A percentile compares a stretch with the other conserved stretches of the same genome.
phyloP scores from a whole-genome alignment of 2,329 filamentous ascomycete genomes.

The Cercospora sesami region DNA sequence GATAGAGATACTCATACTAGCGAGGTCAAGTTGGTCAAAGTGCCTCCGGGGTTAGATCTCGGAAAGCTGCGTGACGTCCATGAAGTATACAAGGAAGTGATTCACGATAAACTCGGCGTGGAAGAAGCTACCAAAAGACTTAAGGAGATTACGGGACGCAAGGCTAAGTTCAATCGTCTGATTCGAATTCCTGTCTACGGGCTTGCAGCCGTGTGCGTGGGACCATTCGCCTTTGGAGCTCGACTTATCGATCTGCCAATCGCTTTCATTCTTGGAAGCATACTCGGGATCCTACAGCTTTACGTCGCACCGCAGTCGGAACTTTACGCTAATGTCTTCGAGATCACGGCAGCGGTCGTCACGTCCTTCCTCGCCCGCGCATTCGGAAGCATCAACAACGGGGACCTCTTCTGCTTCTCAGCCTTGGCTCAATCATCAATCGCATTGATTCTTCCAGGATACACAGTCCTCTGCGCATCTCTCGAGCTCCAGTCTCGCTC shows the following conservation, averaged over 20 bases:
- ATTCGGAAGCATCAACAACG: slow-evolving; percentile 49
- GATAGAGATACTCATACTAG: slow-evolving; percentile 71
- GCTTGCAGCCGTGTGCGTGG: slow-evolving; percentile 71
- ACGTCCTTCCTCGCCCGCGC: slow-evolving; percentile 53
- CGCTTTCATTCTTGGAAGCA: slow-evolving; percentile 71
- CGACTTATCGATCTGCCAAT: slow-evolving; percentile 76
- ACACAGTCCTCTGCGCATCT: slow-evolving; percentile 52
- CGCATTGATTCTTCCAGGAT: slow-evolving; percentile 53
- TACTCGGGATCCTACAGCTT: slow-evolving; percentile 73
- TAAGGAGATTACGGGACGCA: slow-evolving; percentile 61
- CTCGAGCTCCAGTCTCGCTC: slow-evolving; percentile 52
- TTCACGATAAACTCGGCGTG: slow-evolving; percentile 71
- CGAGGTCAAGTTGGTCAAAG: slow-evolving; percentile 74
- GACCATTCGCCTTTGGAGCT: slow-evolving; percentile 76
- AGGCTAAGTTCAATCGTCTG: slow-evolving; percentile 54
- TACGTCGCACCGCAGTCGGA: slow-evolving; percentile 72
- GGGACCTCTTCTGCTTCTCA: slow-evolving; percentile 52
- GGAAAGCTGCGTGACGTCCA: slow-evolving; percentile 73
- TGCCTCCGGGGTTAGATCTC: slow-evolving; percentile 68
- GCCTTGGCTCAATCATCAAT: slow-evolving; percentile 54
- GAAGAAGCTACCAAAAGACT: slow-evolving; percentile 67
- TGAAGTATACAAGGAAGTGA: slow-evolving; percentile 76
- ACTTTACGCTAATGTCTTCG: slow-evolving; percentile 60
- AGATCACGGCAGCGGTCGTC: slow-evolving; percentile 51
- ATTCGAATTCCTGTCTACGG: slow-evolving; percentile 67